Evolutionary conservation across 495 filamentous ascomycete species (phyloP).

Genomic region (Hypomontagnella monticulosa): DNA sequence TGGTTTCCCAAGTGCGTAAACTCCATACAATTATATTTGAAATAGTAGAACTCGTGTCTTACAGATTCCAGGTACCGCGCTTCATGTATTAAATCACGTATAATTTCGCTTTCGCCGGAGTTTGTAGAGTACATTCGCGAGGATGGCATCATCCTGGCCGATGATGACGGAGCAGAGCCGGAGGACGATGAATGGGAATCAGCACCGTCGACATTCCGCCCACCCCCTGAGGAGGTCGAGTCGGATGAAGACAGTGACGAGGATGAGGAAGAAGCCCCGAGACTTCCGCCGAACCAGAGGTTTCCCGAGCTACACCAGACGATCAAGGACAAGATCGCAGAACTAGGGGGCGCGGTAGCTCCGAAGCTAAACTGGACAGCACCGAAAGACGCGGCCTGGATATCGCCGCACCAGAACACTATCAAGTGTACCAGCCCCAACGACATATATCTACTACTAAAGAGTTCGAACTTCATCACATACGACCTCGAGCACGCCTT

Average conservation of each 20-base stretch:
- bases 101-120: constrained; percentile 75
- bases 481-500: constrained; percentile 95
- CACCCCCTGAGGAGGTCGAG: constrained; percentile 48
- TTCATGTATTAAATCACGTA: constrained; percentile 82
- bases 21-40: not conserved
- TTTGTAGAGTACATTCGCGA: constrained; percentile 90
- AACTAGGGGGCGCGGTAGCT: constrained; percentile 81
- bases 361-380: constrained; percentile 98
- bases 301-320: constrained; percentile 76
- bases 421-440: constrained; percentile 87
- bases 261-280: constrained; percentile 45
- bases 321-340: constrained; percentile 78
- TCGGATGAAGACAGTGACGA: constrained; percentile 54
- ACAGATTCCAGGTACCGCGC: constrained; percentile 69
- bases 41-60: constrained; percentile 8
- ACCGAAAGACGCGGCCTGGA: constrained; percentile 97
- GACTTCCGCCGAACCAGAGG: constrained; percentile 53
- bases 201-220: constrained; percentile 42
- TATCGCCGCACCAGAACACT: constrained; percentile 83
- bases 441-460: constrained; percentile 92
- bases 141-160: constrained; percentile 90
- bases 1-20: constrained; percentile 80
- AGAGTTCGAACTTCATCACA: constrained; percentile 90
- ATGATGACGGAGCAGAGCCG: constrained; percentile 55
- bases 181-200: constrained; percentile 62